Evolutionary conservation across 768 basidiomycete genomes (phyloP).

Genomic region (Lactarius evosmus): DNA sequence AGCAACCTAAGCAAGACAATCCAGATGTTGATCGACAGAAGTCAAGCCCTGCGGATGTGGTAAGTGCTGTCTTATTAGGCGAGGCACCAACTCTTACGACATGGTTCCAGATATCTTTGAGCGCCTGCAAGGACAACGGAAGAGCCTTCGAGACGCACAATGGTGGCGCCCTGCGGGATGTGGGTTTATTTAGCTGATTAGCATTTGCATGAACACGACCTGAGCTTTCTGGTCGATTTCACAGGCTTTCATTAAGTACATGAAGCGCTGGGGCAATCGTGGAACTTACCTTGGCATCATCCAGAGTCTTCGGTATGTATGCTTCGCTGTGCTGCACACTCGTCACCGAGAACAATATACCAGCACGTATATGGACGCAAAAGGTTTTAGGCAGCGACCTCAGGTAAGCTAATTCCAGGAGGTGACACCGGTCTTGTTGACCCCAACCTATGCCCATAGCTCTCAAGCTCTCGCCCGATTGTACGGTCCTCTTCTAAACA

Average conservation of each 20-base stretch:
- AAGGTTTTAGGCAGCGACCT: neutral
- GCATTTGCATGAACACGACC: neutral
- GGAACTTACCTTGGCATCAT: neutral
- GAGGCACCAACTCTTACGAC: neutral
- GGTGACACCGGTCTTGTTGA: neutral
- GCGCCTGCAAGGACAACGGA: neutral
- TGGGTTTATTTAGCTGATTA: neutral
- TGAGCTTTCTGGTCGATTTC: neutral
- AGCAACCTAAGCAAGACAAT: neutral
- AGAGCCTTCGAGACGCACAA: neutral
- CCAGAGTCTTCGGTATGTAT: neutral
- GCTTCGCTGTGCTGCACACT: too few relatives aligned
- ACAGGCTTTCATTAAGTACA: conserved; percentile 9
- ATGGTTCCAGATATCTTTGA: conserved; percentile 2
- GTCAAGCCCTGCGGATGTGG: neutral
- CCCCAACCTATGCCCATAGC: neutral
- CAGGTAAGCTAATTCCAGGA: neutral
- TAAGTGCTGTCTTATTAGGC: neutral
- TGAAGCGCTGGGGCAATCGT: neutral
- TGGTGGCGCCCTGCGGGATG: conserved; percentile 3
- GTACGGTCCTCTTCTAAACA: neutral
- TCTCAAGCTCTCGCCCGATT: neutral
- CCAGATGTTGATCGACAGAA: neutral
- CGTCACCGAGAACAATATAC: neutral
- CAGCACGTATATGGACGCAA: neutral